Percentiles rank a stretch among this genome's conserved stretches.
phyloP scores from a whole-genome alignment of 2,329 filamentous ascomycete species.

The Mycosphaerelloides madeirae region DNA sequence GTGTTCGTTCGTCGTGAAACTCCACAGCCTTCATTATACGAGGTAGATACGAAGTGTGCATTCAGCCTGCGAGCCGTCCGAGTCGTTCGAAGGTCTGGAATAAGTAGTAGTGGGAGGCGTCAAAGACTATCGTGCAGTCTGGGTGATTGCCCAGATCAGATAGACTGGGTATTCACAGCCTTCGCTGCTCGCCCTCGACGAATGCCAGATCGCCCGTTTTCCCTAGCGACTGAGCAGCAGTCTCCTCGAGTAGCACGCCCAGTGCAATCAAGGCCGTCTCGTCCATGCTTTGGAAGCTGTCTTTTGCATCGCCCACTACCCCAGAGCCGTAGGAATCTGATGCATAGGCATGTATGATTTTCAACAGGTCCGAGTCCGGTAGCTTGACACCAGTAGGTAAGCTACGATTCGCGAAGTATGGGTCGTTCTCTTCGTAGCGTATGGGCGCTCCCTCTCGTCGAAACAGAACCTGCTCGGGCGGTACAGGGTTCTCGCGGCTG shows the following conservation, averaged over 20 bases:
- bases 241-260: slow-evolving; percentile 71
- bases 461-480: slow-evolving; percentile 69
- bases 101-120: too few relatives aligned
- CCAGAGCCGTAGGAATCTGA: slow-evolving; percentile 59
- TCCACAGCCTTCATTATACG: too few relatives aligned
- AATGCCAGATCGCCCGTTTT: slow-evolving; percentile 66
- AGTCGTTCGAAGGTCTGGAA: too few relatives aligned
- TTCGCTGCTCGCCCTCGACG: slow-evolving; percentile 51
- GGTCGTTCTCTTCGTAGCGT: slow-evolving; percentile 65
- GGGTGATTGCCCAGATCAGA: too few relatives aligned
- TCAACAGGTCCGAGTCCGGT: slow-evolving; percentile 65
- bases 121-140: too few relatives aligned
- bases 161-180: too few relatives aligned
- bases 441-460: slow-evolving; percentile 58
- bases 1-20: too few relatives aligned
- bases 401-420: slow-evolving; percentile 62
- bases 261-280: slow-evolving; percentile 73
- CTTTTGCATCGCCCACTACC: slow-evolving; percentile 16
- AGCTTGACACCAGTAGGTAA: slow-evolving; percentile 49
- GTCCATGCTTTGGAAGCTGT: slow-evolving; percentile 61
- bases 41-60: too few relatives aligned
- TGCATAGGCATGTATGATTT: slow-evolving; percentile 63
- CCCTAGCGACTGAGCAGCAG: slow-evolving; percentile 57
- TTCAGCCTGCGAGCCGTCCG: too few relatives aligned
- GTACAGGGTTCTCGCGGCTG: slow-evolving; percentile 40